These are phyloP conservation scores for Heterobasidion annosum DNA, from an alignment of 1,284 basidiomycete genomes.

Conservation along the genomic window DNA sequence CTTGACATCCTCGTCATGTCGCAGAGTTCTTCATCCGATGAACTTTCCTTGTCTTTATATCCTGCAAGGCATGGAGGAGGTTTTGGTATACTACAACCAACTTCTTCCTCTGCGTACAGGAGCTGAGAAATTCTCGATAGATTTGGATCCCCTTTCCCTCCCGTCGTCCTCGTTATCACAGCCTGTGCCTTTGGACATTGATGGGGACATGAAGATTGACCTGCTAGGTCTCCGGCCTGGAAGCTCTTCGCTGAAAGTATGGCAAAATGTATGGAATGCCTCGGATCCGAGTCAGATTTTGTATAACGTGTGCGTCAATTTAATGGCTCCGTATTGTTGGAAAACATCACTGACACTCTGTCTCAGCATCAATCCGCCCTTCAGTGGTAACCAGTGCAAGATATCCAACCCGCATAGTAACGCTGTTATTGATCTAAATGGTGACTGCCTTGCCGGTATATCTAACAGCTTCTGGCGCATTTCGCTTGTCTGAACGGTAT, in stretches of 20 bases:
- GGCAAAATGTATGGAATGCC: conserved; percentile 72
- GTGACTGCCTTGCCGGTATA: conserved; percentile 88
- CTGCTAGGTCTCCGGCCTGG: conserved; percentile 65
- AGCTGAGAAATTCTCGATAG: conserved; percentile 13
- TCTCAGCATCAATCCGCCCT: conserved; percentile 45
- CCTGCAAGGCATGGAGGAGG: conserved; percentile 51
- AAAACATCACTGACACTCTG: neutral
- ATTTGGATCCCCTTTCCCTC: conserved; percentile 35
- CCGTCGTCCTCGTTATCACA: conserved; percentile 68
- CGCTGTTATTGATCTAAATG: conserved; percentile 91
- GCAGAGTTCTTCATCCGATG: conserved; percentile 34
- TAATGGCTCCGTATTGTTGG: too few species aligned
- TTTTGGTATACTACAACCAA: conserved; percentile 45
- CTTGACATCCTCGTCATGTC: conserved; percentile 89
- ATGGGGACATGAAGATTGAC: conserved; percentile 86
- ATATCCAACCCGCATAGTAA: conserved; percentile 88
- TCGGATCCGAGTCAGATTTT: conserved; percentile 39
- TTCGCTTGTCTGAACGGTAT: conserved; percentile 1
- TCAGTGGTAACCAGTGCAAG: conserved; percentile 60
- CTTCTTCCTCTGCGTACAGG: conserved; percentile 16
- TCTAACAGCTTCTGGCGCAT: neutral
- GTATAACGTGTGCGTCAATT: conserved; percentile 48
- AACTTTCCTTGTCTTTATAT: conserved; percentile 64
- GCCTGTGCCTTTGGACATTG: conserved; percentile 80
- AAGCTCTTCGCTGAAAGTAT: conserved; percentile 45